phyloP scores from a whole-genome alignment of 768 basidiomycete species.

The Arthromyces matolae region DNA sequence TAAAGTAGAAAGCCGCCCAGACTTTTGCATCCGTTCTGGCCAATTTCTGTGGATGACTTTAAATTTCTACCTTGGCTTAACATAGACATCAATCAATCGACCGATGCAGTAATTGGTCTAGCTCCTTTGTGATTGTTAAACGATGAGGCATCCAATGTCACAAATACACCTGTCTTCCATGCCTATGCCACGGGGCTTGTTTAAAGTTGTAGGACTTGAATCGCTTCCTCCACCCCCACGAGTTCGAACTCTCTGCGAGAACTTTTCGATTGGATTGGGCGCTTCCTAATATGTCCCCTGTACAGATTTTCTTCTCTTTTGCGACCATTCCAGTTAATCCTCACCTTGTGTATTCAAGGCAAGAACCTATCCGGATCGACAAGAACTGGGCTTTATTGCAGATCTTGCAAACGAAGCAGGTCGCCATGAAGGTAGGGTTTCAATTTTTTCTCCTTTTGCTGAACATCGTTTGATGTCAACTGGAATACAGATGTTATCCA shows the following conservation, averaged over 20 bases:
- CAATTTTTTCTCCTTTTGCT: neutral
- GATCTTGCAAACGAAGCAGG: slow-evolving; percentile 87
- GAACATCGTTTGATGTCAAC: neutral
- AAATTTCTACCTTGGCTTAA: slow-evolving; percentile 2
- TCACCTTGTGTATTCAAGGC: slow-evolving; percentile 7
- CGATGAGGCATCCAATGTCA: slow-evolving; percentile 1
- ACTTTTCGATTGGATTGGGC: no score
- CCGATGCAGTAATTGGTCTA: no score
- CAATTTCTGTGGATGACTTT: slow-evolving; percentile 44
- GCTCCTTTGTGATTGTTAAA: slow-evolving; percentile 14
- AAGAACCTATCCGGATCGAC: slow-evolving; percentile 20
- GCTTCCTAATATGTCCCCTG: slow-evolving; percentile 9
- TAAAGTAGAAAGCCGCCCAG: slow-evolving; percentile 43
- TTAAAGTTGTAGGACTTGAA: no score
- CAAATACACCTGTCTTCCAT: slow-evolving; percentile 6
- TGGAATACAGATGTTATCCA: slow-evolving; percentile 59
- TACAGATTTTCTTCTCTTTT: neutral
- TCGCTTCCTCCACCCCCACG: no score
- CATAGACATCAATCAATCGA: neutral
- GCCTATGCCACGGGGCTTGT: slow-evolving; percentile 6
- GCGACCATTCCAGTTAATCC: neutral
- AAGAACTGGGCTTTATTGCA: slow-evolving; percentile 57
- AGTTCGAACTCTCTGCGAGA: no score
- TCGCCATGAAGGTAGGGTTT: slow-evolving; percentile 70
- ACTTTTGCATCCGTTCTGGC: slow-evolving; percentile 43